Evolutionary conservation across 1,139 yeast species (phyloP).

Genomic region (Debaryomyces sp.): DNA sequence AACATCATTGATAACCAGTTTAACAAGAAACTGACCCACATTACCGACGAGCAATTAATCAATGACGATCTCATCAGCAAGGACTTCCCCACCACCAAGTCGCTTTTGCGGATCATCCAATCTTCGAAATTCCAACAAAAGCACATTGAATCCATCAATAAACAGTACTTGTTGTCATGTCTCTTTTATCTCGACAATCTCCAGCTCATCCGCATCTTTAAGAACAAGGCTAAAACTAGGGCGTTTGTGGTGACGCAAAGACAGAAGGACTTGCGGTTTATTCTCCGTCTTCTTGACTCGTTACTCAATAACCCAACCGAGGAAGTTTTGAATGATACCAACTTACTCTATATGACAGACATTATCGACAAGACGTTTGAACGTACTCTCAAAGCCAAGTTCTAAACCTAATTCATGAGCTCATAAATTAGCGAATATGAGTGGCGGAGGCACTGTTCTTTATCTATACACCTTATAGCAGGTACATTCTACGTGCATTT

Average conservation of each 20-base stretch:
- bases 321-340: constrained; percentile 19
- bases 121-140: constrained; percentile 16
- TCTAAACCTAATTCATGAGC: neutral
- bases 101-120: constrained; percentile 37
- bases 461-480: neutral
- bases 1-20: constrained; percentile 17
- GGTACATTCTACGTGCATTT: neutral
- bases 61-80: constrained; percentile 28
- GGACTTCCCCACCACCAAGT: constrained; percentile 43
- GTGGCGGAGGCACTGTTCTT: neutral
- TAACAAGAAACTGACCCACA: constrained; percentile 13
- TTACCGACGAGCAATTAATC: constrained; percentile 20
- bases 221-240: constrained; percentile 46
- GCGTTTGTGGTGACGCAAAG: constrained; percentile 42
- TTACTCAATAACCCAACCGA: constrained; percentile 18
- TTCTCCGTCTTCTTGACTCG: constrained; percentile 30
- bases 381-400: constrained; percentile 10
- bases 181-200: constrained; percentile 44
- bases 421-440: too few relatives aligned
- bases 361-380: constrained; percentile 40
- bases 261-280: constrained; percentile 31
- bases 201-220: constrained; percentile 38
- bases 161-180: constrained; percentile 47
- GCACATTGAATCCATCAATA: constrained; percentile 41
- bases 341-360: constrained; percentile 40